Percentiles rank a stretch among this genome's conserved stretches.
These are phyloP conservation scores for Drechmeria coniospora DNA, from an alignment of 2,329 filamentous ascomycete species.

Conservation along the genomic window DNA sequence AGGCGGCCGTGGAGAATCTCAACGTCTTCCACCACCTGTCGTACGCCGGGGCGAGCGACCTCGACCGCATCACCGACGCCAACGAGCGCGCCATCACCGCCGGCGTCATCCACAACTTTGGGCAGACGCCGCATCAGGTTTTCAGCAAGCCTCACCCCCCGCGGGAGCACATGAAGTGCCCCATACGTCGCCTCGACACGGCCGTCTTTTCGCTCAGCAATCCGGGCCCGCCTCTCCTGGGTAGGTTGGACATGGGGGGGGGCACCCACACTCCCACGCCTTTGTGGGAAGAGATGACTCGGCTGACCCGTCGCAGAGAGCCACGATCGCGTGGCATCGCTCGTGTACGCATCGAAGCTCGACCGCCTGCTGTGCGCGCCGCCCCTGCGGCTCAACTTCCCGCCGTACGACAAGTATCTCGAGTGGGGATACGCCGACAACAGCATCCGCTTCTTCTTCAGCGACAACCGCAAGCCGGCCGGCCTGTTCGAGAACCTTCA, in stretches of 20 bases:
- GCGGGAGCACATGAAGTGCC: slow-evolving; percentile 53
- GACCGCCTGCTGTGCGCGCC: slow-evolving; percentile 75
- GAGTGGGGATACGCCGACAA: slow-evolving; percentile 95
- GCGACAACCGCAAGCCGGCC: slow-evolving; percentile 59
- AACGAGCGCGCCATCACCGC: slow-evolving; percentile 80
- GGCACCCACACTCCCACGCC: too few relatives aligned
- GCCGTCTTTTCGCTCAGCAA: slow-evolving; percentile 61
- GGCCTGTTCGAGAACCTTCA: slow-evolving; percentile 91
- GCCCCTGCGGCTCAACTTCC: slow-evolving; percentile 73
- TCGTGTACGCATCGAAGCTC: slow-evolving; percentile 63
- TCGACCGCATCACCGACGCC: slow-evolving; percentile 80
- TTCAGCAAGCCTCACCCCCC: slow-evolving; percentile 68
- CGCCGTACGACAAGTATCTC: slow-evolving; percentile 83
- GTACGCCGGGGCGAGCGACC: slow-evolving; percentile 82
- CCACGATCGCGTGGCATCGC: slow-evolving; percentile 63
- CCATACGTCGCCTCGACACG: slow-evolving; percentile 58
- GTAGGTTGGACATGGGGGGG: too few relatives aligned
- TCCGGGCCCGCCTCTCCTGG: slow-evolving; percentile 62
- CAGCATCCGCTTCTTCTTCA: slow-evolving; percentile 78
- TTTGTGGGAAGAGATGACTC: background rate
- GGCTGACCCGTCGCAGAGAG: slow-evolving; percentile 28
- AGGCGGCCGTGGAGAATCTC: slow-evolving; percentile 75
- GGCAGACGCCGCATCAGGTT: slow-evolving; percentile 90
- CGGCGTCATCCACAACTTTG: slow-evolving; percentile 96
- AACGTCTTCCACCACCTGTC: slow-evolving; percentile 96